Percentiles rank a stretch among this genome's conserved stretches.
These are phyloP conservation scores for Aegilops umbellulata DNA, from an alignment of 176 grass and related monocot genomes.

Conservation along the genomic window DNA sequence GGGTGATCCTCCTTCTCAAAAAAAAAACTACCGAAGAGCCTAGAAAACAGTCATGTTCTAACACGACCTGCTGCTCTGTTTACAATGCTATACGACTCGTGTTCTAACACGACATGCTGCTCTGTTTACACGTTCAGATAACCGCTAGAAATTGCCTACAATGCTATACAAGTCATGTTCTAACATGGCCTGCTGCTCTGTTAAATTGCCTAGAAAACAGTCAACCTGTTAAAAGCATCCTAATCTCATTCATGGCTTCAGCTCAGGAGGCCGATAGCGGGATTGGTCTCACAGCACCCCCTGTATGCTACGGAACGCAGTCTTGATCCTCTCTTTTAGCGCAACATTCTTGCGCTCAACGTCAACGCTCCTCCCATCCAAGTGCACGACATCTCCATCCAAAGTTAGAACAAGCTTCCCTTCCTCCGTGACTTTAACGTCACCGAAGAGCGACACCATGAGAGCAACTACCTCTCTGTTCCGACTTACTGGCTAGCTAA, in stretches of 20 bases:
- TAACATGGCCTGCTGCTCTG: no score
- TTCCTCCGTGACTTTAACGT: constrained; percentile 76
- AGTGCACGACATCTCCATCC: constrained; percentile 54
- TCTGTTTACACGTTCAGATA: background rate
- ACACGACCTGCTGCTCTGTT: no score
- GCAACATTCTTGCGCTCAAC: constrained; percentile 58
- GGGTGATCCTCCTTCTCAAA: no score
- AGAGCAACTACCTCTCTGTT: constrained; percentile 25
- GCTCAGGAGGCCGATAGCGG: constrained; percentile 47
- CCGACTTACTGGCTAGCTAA: no score
- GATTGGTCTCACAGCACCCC: constrained; percentile 72
- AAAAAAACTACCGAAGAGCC: no score
- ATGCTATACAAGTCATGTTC: background rate
- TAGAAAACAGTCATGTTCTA: no score
- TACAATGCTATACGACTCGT: no score
- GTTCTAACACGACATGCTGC: no score
- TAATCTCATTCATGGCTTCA: background rate
- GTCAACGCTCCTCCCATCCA: constrained; percentile 67
- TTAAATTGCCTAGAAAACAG: background rate
- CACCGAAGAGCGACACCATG: constrained; percentile 76
- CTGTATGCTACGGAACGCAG: constrained; percentile 61
- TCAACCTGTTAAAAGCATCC: background rate
- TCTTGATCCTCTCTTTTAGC: constrained; percentile 69
- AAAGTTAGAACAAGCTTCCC: constrained; percentile 66
- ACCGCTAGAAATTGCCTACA: background rate